Conservation (phyloP, 192 early-diverging fungal genomes). For the Gonapodya prolifera region DNA sequence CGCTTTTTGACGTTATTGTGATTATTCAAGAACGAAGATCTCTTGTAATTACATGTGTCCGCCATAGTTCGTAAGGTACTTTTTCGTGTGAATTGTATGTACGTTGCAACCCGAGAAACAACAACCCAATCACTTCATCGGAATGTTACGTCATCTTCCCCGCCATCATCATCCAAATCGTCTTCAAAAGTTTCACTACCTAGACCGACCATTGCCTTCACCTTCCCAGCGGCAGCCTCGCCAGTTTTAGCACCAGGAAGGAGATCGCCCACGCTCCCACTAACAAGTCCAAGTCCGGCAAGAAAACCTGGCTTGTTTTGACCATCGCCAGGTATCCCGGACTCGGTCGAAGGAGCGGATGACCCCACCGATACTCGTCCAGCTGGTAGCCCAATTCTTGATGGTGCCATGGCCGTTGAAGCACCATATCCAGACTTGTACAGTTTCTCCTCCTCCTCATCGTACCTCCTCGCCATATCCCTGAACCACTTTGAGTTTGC, state of each 20-base stretch:
- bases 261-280: background rate
- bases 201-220: background rate
- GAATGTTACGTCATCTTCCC: background rate
- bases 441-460: background rate
- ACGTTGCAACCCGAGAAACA: no score
- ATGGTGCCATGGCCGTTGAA: background rate
- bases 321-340: background rate
- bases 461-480: background rate
- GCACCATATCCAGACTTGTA: background rate
- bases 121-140: no score
- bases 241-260: background rate
- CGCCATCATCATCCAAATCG: background rate
- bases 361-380: background rate
- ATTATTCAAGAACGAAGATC: no score
- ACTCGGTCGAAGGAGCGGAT: background rate
- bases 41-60: no score
- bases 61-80: no score
- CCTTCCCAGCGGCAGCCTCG: background rate
- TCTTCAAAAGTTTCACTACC: background rate
- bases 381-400: background rate
- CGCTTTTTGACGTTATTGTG: no score
- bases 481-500: background rate
- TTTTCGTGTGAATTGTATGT: no score
- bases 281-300: background rate
- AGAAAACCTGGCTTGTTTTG: background rate